Conservation (phyloP, 2,329 filamentous ascomycete species). For the Nigrospora oryzae region DNA sequence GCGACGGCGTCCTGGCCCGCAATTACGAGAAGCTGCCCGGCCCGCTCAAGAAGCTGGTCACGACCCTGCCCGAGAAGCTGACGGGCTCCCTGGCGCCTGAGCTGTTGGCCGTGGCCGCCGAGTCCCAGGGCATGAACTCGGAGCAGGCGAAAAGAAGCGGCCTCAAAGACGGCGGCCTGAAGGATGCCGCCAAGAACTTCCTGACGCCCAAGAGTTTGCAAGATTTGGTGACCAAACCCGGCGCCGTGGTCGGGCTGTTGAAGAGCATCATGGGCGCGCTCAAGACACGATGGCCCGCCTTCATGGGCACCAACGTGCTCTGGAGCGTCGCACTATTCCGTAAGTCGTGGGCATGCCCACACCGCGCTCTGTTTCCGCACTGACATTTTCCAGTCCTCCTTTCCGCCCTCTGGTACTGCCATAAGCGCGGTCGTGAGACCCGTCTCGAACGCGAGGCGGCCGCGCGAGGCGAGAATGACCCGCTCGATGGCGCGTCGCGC, state of each 20-base stretch:
- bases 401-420: slow-evolving; percentile 96
- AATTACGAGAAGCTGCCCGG: slow-evolving; percentile 62
- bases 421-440: slow-evolving; percentile 85
- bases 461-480: slow-evolving; percentile 25
- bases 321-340: slow-evolving; percentile 84
- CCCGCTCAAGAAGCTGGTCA: slow-evolving; percentile 79
- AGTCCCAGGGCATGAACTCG: slow-evolving; percentile 58
- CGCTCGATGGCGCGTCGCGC: slow-evolving; percentile 28
- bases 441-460: slow-evolving; percentile 57
- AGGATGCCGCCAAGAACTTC: slow-evolving; percentile 57
- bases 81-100: slow-evolving; percentile 71
- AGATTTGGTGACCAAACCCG: slow-evolving; percentile 75
- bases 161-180: slow-evolving; percentile 21
- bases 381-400: slow-evolving; percentile 56
- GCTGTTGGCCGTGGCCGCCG: slow-evolving; percentile 68
- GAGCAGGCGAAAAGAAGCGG: slow-evolving; percentile 37
- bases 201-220: slow-evolving; percentile 65
- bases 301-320: slow-evolving; percentile 84
- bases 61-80: slow-evolving; percentile 74
- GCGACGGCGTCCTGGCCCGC: slow-evolving; percentile 49
- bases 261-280: slow-evolving; percentile 86
- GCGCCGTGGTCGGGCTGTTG: slow-evolving; percentile 76
- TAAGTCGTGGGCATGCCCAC: slow-evolving; percentile 36
- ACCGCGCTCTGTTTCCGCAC: neutral
- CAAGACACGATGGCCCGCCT: slow-evolving; percentile 79